Evolutionary conservation across 2,329 filamentous ascomycete species (phyloP), one percentile per base, ranked within the genome.

Genomic region (Didymella pinodella): DNA sequence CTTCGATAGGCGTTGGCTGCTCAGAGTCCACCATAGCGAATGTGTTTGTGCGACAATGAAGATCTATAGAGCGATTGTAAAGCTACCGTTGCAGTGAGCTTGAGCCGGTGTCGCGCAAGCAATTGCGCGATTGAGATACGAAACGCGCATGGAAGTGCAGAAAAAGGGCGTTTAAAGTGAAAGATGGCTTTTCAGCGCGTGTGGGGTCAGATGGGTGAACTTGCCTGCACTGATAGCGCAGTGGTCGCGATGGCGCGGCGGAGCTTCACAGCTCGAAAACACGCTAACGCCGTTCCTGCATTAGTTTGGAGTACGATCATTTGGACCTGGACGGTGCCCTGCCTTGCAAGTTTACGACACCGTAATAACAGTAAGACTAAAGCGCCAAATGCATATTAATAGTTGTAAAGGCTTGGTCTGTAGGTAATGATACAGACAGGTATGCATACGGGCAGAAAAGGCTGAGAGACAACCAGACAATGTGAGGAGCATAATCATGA

Each of bases 1-100:
- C 67, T 62, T 75, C 74, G 8, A 73, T 38, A 1, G 73, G 70
- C 22, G 67, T 74, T 20, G 67, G 63, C 34, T 71, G 64, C 51
- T 73, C 72, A 10, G 61, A 48, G 48, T 76, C 73, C 57, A 70
- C 74, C 75, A 77, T 71, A 32, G 54, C 36, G 45, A 61, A 8
- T 43, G 38, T 47, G 22, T 25, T 11, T 12, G 26, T 43, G 47
- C n/a, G 25, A 2, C 3, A 41, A 34, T 16, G 12, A 52, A n/a
- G 1, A 28, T 12, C 10, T 7, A 41, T 1, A 4, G 7, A 43
- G n/a, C 20, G 41, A 41, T 31, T 10, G 47, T 26, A 43, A 4
- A 57, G 43, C 43, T 34, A 25, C 18, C n/a, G 44, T 20, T 31
- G 31, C 10, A 11, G 29, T 11, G 16, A 43, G 54, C 32, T 57